phyloP scores from a whole-genome alignment of 2,329 filamentous ascomycete species.

The Cercospora sojina region DNA sequence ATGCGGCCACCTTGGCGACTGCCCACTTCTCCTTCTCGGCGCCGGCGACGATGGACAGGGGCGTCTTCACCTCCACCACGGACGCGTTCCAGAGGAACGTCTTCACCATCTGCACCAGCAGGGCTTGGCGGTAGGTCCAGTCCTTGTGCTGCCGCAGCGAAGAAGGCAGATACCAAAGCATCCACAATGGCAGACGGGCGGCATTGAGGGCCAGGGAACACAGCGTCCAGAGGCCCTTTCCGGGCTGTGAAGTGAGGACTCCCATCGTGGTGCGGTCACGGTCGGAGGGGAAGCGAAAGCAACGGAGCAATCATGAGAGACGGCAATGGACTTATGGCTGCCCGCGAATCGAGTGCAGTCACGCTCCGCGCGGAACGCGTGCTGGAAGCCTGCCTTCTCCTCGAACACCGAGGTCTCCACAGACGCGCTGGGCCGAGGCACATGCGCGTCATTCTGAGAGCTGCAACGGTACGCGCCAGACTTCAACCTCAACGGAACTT shows the following conservation, averaged over 20 bases:
- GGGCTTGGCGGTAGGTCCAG: constrained; percentile 44
- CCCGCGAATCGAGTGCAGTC: background rate
- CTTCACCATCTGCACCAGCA: constrained; percentile 39
- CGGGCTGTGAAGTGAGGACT: constrained; percentile 39
- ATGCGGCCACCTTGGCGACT: constrained; percentile 25
- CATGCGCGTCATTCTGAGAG: background rate
- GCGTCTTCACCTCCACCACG: constrained; percentile 32
- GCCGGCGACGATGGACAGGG: constrained; percentile 38
- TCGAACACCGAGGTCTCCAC: background rate
- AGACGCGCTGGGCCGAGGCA: background rate
- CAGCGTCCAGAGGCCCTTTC: constrained; percentile 44
- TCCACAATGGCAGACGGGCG: constrained; percentile 42
- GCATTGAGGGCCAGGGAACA: constrained; percentile 39
- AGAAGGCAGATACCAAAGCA: constrained; percentile 40
- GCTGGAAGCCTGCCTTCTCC: background rate
- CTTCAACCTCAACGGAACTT: background rate
- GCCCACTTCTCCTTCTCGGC: constrained; percentile 44
- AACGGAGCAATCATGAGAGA: background rate
- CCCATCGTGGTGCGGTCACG: constrained; percentile 13
- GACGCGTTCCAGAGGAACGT: constrained; percentile 38
- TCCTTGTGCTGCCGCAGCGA: constrained; percentile 42
- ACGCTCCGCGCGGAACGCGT: background rate
- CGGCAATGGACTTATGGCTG: background rate
- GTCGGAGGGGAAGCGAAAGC: background rate
- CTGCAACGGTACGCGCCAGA: background rate